Evolutionary conservation across 2,329 filamentous ascomycete genomes (phyloP), one percentile per base, ranked within the genome.

Genomic region (Aureobasidium leucospermi): DNA sequence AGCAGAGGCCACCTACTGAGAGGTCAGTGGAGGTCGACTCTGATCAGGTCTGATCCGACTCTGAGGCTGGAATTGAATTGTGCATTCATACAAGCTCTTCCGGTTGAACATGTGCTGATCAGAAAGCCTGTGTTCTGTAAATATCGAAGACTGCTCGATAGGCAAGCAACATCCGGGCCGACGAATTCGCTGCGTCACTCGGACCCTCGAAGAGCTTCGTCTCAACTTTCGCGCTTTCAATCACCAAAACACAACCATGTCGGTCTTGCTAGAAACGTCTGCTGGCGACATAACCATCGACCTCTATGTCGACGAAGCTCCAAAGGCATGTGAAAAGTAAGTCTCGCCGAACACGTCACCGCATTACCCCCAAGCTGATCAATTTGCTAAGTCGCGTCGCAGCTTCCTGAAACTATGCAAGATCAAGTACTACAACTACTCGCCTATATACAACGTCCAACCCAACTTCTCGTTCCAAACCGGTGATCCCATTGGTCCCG

Each of bases 321-420:
- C 93, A 1, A 93, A 87, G 73, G 86, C 91, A 67, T 97, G 93
- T 79, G 89, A 96, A 77, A 99, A 97, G 90, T 95, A 79, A 80
- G 88, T 81, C 3, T 47, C 34, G 36, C 51, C 56, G 13, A 9
- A 63, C 8, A 11, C 38, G 49, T 43, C 16, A 41, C 15, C 39
- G 59, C 61, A 61, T 64, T 68, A 69, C 67, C 23, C 23, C 23
- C 70, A 75, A 71, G 77, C 83, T 85, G 78, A 87, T 72, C 71
- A 67, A 76, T 69, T 70, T 69, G 78, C 78, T 80, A 78, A 85
- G 78, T 78, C 68, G 65, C 74, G 69, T 69, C 34, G 67, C 66
- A 95, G 90, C 81, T 97, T 99, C 74, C 79, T 99, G 60, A 97
- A 99, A 81, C 89, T 99, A 67, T 96, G 94, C 84, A 97, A 97